Evolutionary conservation across 257 asterid genomes (phyloP), one percentile per base, ranked within the genome.

Genomic region (Misopates orontium): DNA sequence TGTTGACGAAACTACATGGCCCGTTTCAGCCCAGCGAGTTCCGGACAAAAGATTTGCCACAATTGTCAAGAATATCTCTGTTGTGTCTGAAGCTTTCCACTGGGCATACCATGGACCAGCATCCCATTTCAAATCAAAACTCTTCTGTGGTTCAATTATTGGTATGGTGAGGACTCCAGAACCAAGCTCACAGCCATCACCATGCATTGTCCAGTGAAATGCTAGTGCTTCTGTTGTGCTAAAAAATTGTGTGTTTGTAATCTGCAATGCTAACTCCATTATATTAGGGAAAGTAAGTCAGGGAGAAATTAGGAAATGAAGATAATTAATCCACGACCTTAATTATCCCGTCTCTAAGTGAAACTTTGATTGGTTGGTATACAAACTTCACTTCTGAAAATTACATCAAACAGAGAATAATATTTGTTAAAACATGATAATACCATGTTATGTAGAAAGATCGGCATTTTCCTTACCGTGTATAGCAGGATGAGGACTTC

Each of bases 401-500:
- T 63, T 22, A 47, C 44, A 52, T 22, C n/a, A 44, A 28, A 68
- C 13, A 24, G 66, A 44, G 8, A 64, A 60, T 22, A 58, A 62
- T 8, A 18, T 23, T 61, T 13, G 17, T 41, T 11, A 65, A 24
- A 24, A 49, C 39, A 22, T n/a, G 32, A 56, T 53, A 52, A 53
- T 55, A 53, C 56, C 20, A 11, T 19, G 60, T 62, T 0, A 53
- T 1, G 23, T 50, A 17, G 64, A 66, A 54, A 76, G 60, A 64
- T 40, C 45, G 58, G 63, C 19, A 50, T 53, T 54, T 24, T 24
- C 21, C 60, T 76, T 73, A 90, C 97, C 97, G 54, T 87, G 90
- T 21, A 93, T 14, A 63, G 90, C 97, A 77, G 99, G 97, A 79
- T 93, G 99, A 73, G 96, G 96, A 77, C 71, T 93, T 76, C 99